These are phyloP conservation scores for Schizothecium vesticola DNA, from an alignment of 495 filamentous ascomycete genomes.

Conservation along the genomic window DNA sequence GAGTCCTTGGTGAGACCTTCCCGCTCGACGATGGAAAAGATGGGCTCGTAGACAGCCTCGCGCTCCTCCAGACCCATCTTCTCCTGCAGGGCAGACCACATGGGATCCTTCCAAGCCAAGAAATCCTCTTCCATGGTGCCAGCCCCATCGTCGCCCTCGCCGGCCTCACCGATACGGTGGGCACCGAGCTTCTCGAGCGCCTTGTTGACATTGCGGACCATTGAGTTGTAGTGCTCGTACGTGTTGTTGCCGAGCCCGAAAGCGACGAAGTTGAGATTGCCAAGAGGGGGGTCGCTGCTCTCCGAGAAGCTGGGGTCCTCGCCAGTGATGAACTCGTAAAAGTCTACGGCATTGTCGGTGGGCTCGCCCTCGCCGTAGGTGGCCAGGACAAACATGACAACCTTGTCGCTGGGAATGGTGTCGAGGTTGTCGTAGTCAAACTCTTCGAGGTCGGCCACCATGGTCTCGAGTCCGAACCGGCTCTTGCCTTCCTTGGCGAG, in stretches of 20 bases:
- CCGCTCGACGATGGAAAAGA: constrained; percentile 77
- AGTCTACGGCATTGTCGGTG: constrained; percentile 97
- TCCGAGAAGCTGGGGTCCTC: constrained; percentile 79
- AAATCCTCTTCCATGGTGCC: constrained; percentile 99
- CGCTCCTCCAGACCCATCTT: constrained; percentile 89
- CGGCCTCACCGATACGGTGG: constrained; percentile 74
- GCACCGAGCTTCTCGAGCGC: constrained; percentile 77
- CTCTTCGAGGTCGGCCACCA: constrained; percentile 97
- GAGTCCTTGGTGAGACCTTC: constrained; percentile 68
- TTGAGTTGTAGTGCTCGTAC: constrained; percentile 98
- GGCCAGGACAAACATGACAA: constrained; percentile 91
- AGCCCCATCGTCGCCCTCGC: constrained; percentile 95
- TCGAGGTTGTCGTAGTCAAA: constrained; percentile 97
- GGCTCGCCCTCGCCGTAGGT: constrained; percentile 99
- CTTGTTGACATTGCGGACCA: constrained; percentile 87
- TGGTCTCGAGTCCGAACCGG: constrained; percentile 93
- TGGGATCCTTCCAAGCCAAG: constrained; percentile 97
- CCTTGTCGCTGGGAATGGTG: constrained; percentile 78
- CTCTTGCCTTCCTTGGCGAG: constrained; percentile 96
- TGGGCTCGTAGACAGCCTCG: constrained; percentile 91
- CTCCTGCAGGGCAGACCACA: constrained; percentile 82
- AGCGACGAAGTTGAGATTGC: constrained; percentile 83
- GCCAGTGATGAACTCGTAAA: constrained; percentile 89
- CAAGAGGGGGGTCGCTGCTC: constrained; percentile 69
- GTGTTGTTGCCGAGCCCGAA: constrained; percentile 99